Evolutionary conservation across 371 early-diverging fungal species (phyloP), one percentile per base, ranked within the genome.

Genomic region (Haplosporangium sp.): DNA sequence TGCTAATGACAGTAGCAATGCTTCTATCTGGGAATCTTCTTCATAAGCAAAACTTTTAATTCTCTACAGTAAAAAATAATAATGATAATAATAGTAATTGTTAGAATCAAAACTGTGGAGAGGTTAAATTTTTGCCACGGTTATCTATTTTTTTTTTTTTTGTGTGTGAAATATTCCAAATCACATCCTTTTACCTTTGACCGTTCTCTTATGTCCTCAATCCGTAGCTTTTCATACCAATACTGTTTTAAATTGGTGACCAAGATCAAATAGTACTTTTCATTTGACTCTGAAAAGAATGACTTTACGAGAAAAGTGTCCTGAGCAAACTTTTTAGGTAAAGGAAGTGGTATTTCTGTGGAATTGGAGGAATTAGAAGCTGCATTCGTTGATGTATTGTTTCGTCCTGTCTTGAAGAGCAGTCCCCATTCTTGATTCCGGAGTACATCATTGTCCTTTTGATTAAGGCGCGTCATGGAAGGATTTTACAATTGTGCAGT

Each of bases 31-130:
- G 0, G 74, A 50, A 19, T 81, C 81, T 37, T 81, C 81, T 37
- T 81, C 81, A 38, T 81, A 69, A 3, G 71, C 81, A 58, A 81
- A 81, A 63, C 75, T 81, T 45, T 45, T 71, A 20, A 81, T 81
- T 13, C 52, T 69, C 81, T 81, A 65, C 13, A 40, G 9, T n/a
- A 8, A 37, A 6, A 44, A 37, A 39, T 27, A 52, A n/a, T 27
- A 42, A 68, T 53, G 19, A 9, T 52, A 15, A 34, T 2, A 34
- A 34, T n/a, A 57, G 35, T 3, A 17, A 40, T 2, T 11, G 19
- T 11, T 2, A 17, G 39, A 50, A 42, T 13, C 35, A 11, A 42
- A 57, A 6, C 2, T 44, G 8, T 20, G 8, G 34, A 27, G 4
- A 34, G 34, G 9, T 37, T 13, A 63, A 37, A 15, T 3, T 7